Conservation (phyloP, 306 rosid species). For the Fragaria vesca region DNA sequence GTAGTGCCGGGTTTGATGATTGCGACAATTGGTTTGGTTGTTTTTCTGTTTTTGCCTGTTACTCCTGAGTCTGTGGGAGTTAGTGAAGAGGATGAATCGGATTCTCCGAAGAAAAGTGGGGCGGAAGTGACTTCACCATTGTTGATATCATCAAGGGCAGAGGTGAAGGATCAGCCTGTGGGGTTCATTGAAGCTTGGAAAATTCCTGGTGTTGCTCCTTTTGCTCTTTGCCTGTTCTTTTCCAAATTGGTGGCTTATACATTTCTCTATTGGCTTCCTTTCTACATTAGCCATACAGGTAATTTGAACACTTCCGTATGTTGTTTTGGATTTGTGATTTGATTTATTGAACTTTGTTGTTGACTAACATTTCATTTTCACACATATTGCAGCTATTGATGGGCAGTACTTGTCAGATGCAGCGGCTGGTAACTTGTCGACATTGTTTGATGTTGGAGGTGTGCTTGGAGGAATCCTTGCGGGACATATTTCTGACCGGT, state of each 20-base stretch:
- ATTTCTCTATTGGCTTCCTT: conserved; percentile 98
- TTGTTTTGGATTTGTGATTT: not conserved
- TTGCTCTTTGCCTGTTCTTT: conserved; percentile 90
- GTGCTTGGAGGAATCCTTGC: conserved; percentile 95
- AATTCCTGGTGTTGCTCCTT: conserved; percentile 98
- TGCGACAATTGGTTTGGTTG: conserved; percentile 56
- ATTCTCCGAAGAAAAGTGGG: conserved; percentile 52
- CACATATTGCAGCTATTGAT: conserved; percentile 71
- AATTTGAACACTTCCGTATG: conserved; percentile 10
- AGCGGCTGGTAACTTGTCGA: conserved; percentile 73
- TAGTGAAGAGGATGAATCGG: conserved; percentile 51
- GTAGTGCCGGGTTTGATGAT: conserved; percentile 72
- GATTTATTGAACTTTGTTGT: not conserved
- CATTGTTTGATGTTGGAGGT: conserved; percentile 95
- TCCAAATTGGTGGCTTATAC: conserved; percentile 98
- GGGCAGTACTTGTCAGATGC: conserved; percentile 76
- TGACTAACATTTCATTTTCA: not conserved
- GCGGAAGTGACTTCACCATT: conserved; percentile 55
- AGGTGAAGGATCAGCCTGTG: conserved; percentile 49
- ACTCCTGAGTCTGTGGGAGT: conserved; percentile 71
- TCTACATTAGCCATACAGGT: conserved; percentile 94
- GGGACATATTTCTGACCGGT: conserved; percentile 84
- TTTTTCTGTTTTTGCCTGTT: conserved; percentile 67
- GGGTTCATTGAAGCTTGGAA: conserved; percentile 95
- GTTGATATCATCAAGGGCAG: conserved; percentile 38